These are phyloP conservation scores for Xanthoparmelia taractica DNA, from an alignment of 495 filamentous ascomycete species.

Conservation along the genomic window DNA sequence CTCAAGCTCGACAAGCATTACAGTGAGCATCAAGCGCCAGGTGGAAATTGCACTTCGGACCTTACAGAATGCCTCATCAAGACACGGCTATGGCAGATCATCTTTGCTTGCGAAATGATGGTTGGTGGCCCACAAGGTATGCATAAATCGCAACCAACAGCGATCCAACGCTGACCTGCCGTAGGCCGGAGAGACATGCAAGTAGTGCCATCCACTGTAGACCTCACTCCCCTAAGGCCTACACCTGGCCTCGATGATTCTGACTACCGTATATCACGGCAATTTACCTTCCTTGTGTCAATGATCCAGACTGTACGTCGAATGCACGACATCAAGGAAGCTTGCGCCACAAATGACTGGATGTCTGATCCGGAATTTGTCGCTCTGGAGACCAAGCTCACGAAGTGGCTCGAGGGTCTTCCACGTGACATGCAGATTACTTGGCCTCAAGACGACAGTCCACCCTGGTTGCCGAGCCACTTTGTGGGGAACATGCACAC, in stretches of 20 bases:
- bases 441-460: conserved; percentile 69
- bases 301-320: conserved; percentile 71
- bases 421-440: conserved; percentile 71
- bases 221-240: conserved; percentile 59
- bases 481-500: conserved; percentile 89
- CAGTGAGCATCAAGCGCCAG: conserved; percentile 58
- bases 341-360: conserved; percentile 75
- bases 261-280: conserved; percentile 69
- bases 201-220: conserved; percentile 67
- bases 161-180: conserved; percentile 27
- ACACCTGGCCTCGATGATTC: conserved; percentile 62
- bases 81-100: conserved; percentile 83
- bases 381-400: conserved; percentile 64
- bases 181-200: conserved; percentile 76
- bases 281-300: conserved; percentile 72
- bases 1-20: conserved; percentile 85
- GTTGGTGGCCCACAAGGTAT: conserved; percentile 90
- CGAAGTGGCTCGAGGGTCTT: conserved; percentile 67
- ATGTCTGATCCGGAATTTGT: conserved; percentile 77
- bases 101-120: conserved; percentile 85
- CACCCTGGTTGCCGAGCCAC: conserved; percentile 81
- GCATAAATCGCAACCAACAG: conserved; percentile 1
- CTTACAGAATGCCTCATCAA: conserved; percentile 72
- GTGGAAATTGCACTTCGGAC: conserved; percentile 58
- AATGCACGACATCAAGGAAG: conserved; percentile 66